Evolutionary conservation across 208 protist genomes (phyloP).

Genomic region (Trypanosoma rangeli): DNA sequence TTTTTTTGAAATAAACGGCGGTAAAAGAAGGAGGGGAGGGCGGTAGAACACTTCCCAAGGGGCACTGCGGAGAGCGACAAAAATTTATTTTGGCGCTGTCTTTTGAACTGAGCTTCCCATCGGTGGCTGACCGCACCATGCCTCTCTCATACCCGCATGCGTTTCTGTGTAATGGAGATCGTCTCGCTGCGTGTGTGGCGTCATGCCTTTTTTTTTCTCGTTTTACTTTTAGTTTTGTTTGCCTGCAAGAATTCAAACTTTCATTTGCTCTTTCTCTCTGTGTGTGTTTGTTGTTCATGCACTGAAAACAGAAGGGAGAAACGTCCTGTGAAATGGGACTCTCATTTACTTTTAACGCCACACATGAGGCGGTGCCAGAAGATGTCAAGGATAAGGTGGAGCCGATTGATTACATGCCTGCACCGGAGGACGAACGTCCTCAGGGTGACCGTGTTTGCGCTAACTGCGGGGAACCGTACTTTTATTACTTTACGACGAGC

Average conservation of each 20-base stretch:
- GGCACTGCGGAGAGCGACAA: background rate
- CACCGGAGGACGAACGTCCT: slow-evolving; percentile 30
- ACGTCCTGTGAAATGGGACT: slow-evolving; percentile 47
- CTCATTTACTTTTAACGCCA: slow-evolving; percentile 47
- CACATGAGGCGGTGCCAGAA: slow-evolving; percentile 61
- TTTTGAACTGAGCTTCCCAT: background rate
- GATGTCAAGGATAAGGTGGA: slow-evolving; percentile 69
- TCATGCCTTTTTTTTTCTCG: slow-evolving; percentile 1
- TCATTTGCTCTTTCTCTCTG: background rate
- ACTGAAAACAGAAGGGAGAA: background rate
- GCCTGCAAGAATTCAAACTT: background rate
- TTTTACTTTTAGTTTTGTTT: slow-evolving; percentile 8
- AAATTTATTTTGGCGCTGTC: background rate
- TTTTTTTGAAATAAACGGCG: background rate
- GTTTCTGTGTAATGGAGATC: background rate
- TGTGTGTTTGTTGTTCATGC: background rate
- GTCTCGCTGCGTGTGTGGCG: background rate
- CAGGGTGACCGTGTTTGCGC: slow-evolving; percentile 47
- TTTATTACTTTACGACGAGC: slow-evolving; percentile 59
- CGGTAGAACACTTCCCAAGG: background rate
- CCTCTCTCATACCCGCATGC: background rate
- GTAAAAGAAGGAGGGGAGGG: background rate
- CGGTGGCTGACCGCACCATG: background rate
- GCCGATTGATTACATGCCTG: slow-evolving; percentile 66
- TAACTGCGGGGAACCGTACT: slow-evolving; percentile 55